These are phyloP conservation scores for Yamadazyma spencermartinsiae DNA, from an alignment of 1,139 yeast species.

Conservation along the genomic window DNA sequence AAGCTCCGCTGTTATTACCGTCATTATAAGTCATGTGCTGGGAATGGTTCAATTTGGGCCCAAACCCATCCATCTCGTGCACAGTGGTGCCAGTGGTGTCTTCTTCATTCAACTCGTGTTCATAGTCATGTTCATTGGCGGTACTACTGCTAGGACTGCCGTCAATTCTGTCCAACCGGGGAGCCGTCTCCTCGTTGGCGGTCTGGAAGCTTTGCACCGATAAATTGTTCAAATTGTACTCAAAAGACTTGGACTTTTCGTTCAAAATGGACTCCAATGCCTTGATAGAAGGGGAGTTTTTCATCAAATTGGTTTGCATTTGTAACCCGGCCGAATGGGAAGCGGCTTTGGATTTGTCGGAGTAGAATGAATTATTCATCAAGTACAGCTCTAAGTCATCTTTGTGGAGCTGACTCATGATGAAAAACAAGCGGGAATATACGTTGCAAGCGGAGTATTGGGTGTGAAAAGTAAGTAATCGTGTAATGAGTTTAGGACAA, in stretches of 20 bases:
- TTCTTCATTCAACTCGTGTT: constrained; percentile 2
- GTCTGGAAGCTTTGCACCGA: constrained; percentile 13
- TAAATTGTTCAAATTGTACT: constrained; percentile 15
- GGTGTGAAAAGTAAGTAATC: not conserved
- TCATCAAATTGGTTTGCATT: constrained; percentile 46
- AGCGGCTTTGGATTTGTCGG: constrained; percentile 10
- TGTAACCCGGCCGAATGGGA: constrained; percentile 6
- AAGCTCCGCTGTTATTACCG: not conserved
- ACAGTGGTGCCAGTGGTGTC: constrained; percentile 4
- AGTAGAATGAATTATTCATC: constrained; percentile 19
- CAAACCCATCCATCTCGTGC: not conserved
- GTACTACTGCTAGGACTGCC: constrained; percentile 18
- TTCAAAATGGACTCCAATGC: constrained; percentile 51
- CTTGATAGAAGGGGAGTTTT: constrained; percentile 54
- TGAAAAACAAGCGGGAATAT: too few relatives aligned
- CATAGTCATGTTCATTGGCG: constrained; percentile 13
- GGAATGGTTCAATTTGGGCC: not conserved
- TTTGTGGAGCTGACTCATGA: constrained; percentile 7
- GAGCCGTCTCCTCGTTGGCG: constrained; percentile 9
- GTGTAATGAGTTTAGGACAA: not conserved
- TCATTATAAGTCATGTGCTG: not conserved
- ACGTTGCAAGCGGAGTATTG: too few relatives aligned
- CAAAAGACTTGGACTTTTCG: constrained; percentile 23
- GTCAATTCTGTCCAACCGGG: constrained; percentile 10
- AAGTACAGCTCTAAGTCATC: constrained; percentile 16